Evolutionary conservation across 768 basidiomycete genomes (phyloP), one percentile per base, ranked within the genome.

Genomic region (Podaxis sp.): DNA sequence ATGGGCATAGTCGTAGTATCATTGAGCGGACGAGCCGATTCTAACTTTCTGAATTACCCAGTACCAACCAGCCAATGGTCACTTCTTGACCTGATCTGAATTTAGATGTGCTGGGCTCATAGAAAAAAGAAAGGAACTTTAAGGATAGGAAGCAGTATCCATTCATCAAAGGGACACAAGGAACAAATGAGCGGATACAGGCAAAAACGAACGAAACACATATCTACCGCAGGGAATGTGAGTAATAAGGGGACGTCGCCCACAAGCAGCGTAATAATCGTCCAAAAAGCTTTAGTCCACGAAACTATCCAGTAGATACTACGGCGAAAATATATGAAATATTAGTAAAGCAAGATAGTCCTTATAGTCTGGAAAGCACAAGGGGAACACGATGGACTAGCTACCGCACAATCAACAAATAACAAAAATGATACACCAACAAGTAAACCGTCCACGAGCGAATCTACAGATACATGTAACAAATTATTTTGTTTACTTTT

Each of bases 401-500:
- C 44, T 48, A 55, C 10, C 32, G 32, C 32, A 32, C 23, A 35
- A 32, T 16, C 36, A 40, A 42, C 46, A 18, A 46, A 53, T 51
- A 57, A 18, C 46, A 60, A 60, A 32, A 52, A 61, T 61, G 46
- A 53, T 61, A 61, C 53, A 61, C 59, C 59, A 27, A 46, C 52
- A 61, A 37, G 44, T 55, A n/a, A 38, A 61, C 44, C 59, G 59
- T 61, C 59, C 59, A 37, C 53, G 53, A 51, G 52, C 28, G 18
- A 55, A 47, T 61, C 59, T 61, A 61, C 42, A 52, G 59, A 61
- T 61, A 61, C 59, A 61, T 54, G 51, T 32, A 55, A 47, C 44
- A 53, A 54, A 61, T 61, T 61, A 61, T 55, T 32, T 46, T 61
- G 53, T 61, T 61, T 54, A 61, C 59, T 61, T 55, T 54, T 54